Percentiles rank a stretch among this genome's conserved stretches.
phyloP scores from a whole-genome alignment of 1,284 basidiomycete species.

The Ustilago xerochloae region DNA sequence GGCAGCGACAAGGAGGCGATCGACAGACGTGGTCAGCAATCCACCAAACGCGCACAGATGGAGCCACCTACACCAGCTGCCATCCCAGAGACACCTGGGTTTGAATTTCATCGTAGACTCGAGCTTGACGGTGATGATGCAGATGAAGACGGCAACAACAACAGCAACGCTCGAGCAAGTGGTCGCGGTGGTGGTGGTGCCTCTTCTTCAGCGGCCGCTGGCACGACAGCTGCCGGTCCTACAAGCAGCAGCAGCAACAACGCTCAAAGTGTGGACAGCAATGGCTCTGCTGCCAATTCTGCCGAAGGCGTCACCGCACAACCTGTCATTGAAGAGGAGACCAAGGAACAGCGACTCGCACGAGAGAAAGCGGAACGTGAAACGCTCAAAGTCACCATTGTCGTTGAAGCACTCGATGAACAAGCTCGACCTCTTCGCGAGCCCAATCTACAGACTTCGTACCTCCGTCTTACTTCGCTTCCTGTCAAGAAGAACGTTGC shows the following conservation, averaged over 20 bases:
- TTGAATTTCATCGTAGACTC: slow-evolving; percentile 36
- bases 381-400: slow-evolving; percentile 59
- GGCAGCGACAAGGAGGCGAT: slow-evolving; percentile 11
- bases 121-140: slow-evolving; percentile 31
- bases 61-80: slow-evolving; percentile 32
- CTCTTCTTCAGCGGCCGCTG: background rate
- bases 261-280: background rate
- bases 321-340: slow-evolving; percentile 41
- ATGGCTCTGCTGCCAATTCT: background rate
- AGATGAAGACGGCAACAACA: slow-evolving; percentile 23
- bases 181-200: slow-evolving; percentile 3
- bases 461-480: slow-evolving; percentile 54
- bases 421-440: slow-evolving; percentile 50
- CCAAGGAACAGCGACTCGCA: slow-evolving; percentile 52
- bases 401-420: slow-evolving; percentile 65
- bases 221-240: background rate
- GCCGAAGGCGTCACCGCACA: slow-evolving; percentile 9
- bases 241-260: background rate
- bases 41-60: slow-evolving; percentile 5
- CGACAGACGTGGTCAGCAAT: slow-evolving; percentile 2
- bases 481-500: slow-evolving; percentile 28
- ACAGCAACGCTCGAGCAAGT: background rate
- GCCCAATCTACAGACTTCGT: slow-evolving; percentile 63
- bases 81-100: slow-evolving; percentile 44
- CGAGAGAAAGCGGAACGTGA: slow-evolving; percentile 58